Base-by-base conservation (phyloP, 257 asterid species). In the Ocimum tenuiflorum region DNA sequence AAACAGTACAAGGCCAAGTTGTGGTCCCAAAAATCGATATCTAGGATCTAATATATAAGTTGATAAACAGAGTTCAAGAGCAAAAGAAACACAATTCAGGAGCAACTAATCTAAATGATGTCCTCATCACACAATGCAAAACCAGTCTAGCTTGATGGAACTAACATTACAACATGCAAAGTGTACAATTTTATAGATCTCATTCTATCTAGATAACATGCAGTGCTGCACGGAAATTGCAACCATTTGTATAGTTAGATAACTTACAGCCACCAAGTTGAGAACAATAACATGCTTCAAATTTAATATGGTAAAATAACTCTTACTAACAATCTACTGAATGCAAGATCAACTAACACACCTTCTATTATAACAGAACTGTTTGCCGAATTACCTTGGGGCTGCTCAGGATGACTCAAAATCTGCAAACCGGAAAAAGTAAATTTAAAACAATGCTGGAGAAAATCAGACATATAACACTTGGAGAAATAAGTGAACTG, bases 361-460 rank as follows among this genome's bases (percentile, higher is more conserved):
- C 99, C 97, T 88, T 86, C 89, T 63, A 56, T 76, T 56, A 63
- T 69, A 54, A 17, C 18, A 73, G 75, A 74, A 72, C 71, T 64
- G 13, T 63, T 76, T 17, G 65, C 76, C 24, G 58, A 54, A 65
- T 53, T 60, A 73, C 75, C 88, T 55, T 76, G 78, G 52, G 29
- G 54, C 60, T 74, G 78, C 63, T 53, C 75, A 19, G 69, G 68
- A 71, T 72, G 73, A 46, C 10, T 14, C 76, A 58, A 69, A 39
- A 77, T 76, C 99, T 89, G 85, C 89, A 78, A 19, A 46, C 77
- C 61, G 61, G 33, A 69, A 65, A 60, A 45, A 6, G 59, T 49
- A 35, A 19, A 12, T 69, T 14, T 20, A n/a, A 35, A 2, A 29
- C 14, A 20, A 48, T 24, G 15, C 45, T 53, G 2, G 35, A 5